Evolutionary conservation across 352 stramenopile species (phyloP), one percentile per base, ranked within the genome.

Genomic region (Phytophthora pseudosyringae): DNA sequence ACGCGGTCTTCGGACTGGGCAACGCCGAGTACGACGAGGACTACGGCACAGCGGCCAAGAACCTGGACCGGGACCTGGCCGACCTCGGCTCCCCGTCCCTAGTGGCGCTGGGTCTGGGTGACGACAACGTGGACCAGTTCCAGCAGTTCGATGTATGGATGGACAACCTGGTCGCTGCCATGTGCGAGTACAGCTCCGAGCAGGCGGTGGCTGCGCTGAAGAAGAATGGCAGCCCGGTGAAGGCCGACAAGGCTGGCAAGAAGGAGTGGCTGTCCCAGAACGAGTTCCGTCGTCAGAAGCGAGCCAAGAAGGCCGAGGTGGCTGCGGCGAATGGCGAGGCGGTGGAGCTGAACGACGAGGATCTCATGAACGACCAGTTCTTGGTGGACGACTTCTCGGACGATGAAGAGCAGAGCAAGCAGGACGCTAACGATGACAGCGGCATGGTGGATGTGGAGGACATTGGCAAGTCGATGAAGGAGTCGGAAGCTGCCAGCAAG

Each of bases 1-100:
- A 96, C 67, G 89, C 86, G 0, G 86, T 96, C 3, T 95, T 96
- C 51, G 90, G 89, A 7, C 73, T 97, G 29, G 90, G 90, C 55
- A 97, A 94, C 61, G 77, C 80, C 15, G 89, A 95, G 69, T 97
- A 97, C 59, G 90, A 95, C 58, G 90, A 97, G 52, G 56, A 91
- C 72, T 96, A 93, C 56, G 86, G 83, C 46, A 92, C 81, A 15
- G 87, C 88, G 5, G 90, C 89, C 13, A 93, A 91, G 71, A 70
- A 88, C 15, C 48, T 96, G 39, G 80, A 93, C 59, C 62, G 63
- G 12, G 66, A 90, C 26, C 59, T 97, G 39, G 69, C 36, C 7
- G 65, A 78, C 21, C 60, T 96, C 6, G 90, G 90, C 12, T 95
- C 85, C 21, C 73, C 73, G 3, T 56, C 73, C 9, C 76, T 97